phyloP scores from a whole-genome alignment of 2,329 filamentous ascomycete species.

The Calonectria pseudoturangicola region DNA sequence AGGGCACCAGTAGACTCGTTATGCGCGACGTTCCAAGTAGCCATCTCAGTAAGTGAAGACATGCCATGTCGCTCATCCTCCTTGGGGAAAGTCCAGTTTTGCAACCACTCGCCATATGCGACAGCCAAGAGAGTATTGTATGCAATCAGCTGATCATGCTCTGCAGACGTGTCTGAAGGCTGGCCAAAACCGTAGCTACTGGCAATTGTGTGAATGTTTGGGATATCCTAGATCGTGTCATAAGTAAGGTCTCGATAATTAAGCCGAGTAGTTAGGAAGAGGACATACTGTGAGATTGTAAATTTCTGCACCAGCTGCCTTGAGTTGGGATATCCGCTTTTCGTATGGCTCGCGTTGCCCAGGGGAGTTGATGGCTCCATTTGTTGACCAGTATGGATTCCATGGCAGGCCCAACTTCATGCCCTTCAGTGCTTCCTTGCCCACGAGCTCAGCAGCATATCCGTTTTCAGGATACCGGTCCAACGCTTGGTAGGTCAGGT shows the following conservation, averaged over 20 bases:
- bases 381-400: conserved; percentile 39
- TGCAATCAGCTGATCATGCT: conserved; percentile 38
- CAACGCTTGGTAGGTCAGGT: conserved; percentile 29
- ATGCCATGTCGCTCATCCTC: conserved; percentile 43
- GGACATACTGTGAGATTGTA: conserved; percentile 35
- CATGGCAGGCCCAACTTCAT: conserved; percentile 37
- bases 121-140: conserved; percentile 47
- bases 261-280: too few relatives aligned
- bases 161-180: conserved; percentile 27
- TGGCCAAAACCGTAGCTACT: conserved; percentile 43
- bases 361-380: conserved; percentile 26
- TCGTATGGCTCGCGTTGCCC: conserved; percentile 28
- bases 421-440: conserved; percentile 22
- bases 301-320: conserved; percentile 35
- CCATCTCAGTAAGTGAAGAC: conserved; percentile 42
- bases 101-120: conserved; percentile 47
- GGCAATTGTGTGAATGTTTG: conserved; percentile 30
- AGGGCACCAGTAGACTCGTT: conserved; percentile 43
- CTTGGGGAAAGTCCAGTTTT: conserved; percentile 42
- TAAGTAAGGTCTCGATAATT: neutral
- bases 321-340: conserved; percentile 7
- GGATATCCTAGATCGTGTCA: neutral
- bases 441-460: conserved; percentile 9
- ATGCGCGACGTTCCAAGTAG: conserved; percentile 46
- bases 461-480: conserved; percentile 17